phyloP scores from a whole-genome alignment of 495 filamentous ascomycete species.

The Cairneyella variabilis region DNA sequence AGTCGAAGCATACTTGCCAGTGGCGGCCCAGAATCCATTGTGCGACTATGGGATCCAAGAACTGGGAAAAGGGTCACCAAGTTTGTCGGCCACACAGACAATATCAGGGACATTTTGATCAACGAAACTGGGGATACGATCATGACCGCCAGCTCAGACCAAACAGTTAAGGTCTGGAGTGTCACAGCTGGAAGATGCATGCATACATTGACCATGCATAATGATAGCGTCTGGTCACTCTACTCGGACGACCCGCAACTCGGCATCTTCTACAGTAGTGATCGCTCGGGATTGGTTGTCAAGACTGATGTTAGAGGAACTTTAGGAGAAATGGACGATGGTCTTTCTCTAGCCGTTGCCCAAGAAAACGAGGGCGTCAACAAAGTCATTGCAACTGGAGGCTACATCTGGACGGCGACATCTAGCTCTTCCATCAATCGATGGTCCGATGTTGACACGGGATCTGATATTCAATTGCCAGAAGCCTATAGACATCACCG shows the following conservation, averaged over 20 bases:
- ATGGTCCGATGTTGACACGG: conserved; percentile 84
- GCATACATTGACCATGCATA: conserved; percentile 98
- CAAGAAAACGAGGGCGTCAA: conserved; percentile 83
- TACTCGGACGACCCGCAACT: conserved; percentile 84
- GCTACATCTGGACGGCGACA: conserved; percentile 91
- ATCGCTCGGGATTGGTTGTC: conserved; percentile 84
- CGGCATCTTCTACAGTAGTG: conserved; percentile 88
- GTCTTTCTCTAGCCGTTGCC: conserved; percentile 78
- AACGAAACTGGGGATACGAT: conserved; percentile 85
- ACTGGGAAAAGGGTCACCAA: conserved; percentile 90
- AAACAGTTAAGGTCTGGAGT: conserved; percentile 97
- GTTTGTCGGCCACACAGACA: conserved; percentile 97
- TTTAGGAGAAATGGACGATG: conserved; percentile 76
- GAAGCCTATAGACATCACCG: conserved; percentile 54
- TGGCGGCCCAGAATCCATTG: conserved; percentile 90
- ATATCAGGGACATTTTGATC: conserved; percentile 84
- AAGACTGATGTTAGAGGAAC: conserved; percentile 85
- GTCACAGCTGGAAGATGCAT: conserved; percentile 90
- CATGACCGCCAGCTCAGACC: conserved; percentile 92
- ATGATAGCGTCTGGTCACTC: conserved; percentile 95
- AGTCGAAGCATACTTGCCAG: conserved; percentile 70
- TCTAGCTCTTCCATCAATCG: conserved; percentile 92
- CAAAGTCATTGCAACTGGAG: conserved; percentile 75
- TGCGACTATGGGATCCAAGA: conserved; percentile 88
- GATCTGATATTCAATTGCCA: conserved; percentile 45